Base-by-base conservation (phyloP, 2,329 filamentous ascomycete species). In the Sclerotinia trifoliorum region DNA sequence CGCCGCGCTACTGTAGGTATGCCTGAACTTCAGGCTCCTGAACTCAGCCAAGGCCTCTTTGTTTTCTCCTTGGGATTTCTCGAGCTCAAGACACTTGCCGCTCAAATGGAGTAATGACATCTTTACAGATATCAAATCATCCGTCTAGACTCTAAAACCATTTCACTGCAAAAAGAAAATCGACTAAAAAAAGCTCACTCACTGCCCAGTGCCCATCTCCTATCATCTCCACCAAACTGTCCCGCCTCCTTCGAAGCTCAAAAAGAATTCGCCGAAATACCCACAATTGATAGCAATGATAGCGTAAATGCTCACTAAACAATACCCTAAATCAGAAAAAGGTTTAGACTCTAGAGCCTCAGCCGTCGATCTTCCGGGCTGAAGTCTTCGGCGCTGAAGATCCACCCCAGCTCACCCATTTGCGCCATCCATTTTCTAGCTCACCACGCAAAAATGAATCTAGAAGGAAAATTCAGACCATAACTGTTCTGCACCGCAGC, bases 301-400 rank as follows among this genome's bases (percentile, higher is more conserved):
- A 24, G 48, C 48, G 4, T 44, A 62, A 62, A 32, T 26, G 5
- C 10, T 24, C 21, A 24, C 46, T 19, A 13, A 39, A 5, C 54
- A 24, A 11, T 1, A 46, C 29, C 8, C 54, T 35, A 29, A 48
- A 10, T 2, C 15, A n/a, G 4, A 24, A 35, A 6, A 35, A 35
- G 46, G 21, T 49, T 24, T 51, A 26, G 17, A 39, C 21, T 42
- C 39, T 56, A 5, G n/a, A 35, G 54, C 21, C 32, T 32, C 60
- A 51, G 21, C 60, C 29, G 46, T 62, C 60, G 46, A 62, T 51
- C 60, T 62, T 29, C 60, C 60, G 60, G 29, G 26, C 26, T 51
- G 29, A 60, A 24, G 32, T 57, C 35, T 57, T 57, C 35, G 35
- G 32, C 55, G 10, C 21, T 39, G 32, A 57, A 57, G 55, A 57